Conservation (phyloP, 257 asterid species). For the Coffea eugenioides region DNA sequence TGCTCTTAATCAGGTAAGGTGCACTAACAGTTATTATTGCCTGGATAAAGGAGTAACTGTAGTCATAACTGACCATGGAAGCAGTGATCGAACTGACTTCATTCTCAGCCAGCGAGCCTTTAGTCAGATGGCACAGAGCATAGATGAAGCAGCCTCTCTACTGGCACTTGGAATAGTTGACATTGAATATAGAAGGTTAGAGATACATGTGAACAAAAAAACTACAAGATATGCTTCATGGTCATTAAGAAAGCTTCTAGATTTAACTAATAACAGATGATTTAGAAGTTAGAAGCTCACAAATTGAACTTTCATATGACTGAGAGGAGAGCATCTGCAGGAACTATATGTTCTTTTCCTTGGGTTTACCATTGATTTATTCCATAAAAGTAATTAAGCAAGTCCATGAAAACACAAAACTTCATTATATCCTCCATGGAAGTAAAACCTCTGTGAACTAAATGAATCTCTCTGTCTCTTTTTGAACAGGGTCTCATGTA, state of each 20-base stretch:
- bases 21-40: constrained; percentile 57
- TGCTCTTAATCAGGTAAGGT: constrained; percentile 55
- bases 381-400: background rate
- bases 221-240: background rate
- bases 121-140: constrained; percentile 62
- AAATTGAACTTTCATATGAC: background rate
- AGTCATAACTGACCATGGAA: constrained; percentile 69
- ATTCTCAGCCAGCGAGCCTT: constrained; percentile 72
- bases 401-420: background rate
- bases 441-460: background rate
- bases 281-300: background rate
- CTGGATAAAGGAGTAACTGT: constrained; percentile 61
- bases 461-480: too few species aligned
- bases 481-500: constrained; percentile 73
- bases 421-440: background rate
- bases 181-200: constrained; percentile 63
- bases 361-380: background rate
- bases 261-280: background rate
- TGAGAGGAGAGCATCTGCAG: background rate
- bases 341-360: background rate
- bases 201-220: background rate
- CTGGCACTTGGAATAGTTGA: constrained; percentile 58
- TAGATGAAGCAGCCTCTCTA: constrained; percentile 56
- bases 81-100: constrained; percentile 63
- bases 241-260: background rate